Evolutionary conservation across 2,329 filamentous ascomycete genomes (phyloP).

Genomic region (Tolypocladium guangdongense): DNA sequence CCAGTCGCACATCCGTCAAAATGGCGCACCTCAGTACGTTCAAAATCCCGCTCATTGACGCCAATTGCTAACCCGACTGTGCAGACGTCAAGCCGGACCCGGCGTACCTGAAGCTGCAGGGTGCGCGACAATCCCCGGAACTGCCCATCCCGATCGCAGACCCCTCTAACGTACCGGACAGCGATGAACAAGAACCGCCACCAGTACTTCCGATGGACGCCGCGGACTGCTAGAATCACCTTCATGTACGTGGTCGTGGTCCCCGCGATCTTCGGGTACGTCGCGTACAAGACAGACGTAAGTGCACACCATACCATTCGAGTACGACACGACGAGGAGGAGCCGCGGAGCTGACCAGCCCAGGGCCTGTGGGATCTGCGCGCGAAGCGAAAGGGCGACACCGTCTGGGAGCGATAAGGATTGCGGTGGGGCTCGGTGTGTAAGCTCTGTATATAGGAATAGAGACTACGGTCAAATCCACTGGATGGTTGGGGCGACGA

Average conservation of each 20-base stretch:
- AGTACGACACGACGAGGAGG: neutral
- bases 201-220: slow-evolving; percentile 93
- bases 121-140: slow-evolving; percentile 16
- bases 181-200: slow-evolving; percentile 77
- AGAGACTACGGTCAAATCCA: slow-evolving; percentile 8
- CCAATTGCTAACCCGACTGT: slow-evolving; percentile 13
- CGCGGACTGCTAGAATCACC: slow-evolving; percentile 67
- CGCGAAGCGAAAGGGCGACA: slow-evolving; percentile 80
- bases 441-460: slow-evolving; percentile 31
- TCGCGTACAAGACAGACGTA: slow-evolving; percentile 78
- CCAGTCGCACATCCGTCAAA: slow-evolving; percentile 14
- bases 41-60: neutral
- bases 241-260: slow-evolving; percentile 67
- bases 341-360: slow-evolving; percentile 10
- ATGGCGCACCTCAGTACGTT: slow-evolving; percentile 29
- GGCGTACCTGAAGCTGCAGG: slow-evolving; percentile 28
- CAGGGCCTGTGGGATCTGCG: slow-evolving; percentile 81
- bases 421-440: slow-evolving; percentile 5
- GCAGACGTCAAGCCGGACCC: slow-evolving; percentile 31
- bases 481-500: neutral
- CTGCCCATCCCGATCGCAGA: slow-evolving; percentile 1
- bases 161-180: slow-evolving; percentile 27
- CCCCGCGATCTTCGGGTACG: slow-evolving; percentile 57
- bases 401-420: slow-evolving; percentile 64
- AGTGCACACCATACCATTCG: slow-evolving; percentile 29